Conservation (phyloP, 1,284 basidiomycete genomes). For the Coniferiporia weirii region DNA sequence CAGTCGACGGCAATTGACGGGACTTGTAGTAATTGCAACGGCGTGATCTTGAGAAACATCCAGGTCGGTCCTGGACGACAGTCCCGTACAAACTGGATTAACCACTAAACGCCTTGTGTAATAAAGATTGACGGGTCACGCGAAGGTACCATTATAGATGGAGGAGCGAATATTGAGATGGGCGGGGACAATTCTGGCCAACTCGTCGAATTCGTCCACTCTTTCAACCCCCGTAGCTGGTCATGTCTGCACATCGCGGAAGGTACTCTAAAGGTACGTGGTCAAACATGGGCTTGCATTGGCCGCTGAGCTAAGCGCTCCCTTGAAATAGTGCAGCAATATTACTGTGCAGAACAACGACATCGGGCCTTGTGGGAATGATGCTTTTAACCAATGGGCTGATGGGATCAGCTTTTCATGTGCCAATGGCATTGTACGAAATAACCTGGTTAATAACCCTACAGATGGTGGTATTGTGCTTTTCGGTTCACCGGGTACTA, state of each 20-base stretch:
- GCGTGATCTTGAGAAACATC: constrained; percentile 61
- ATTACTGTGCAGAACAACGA: constrained; percentile 69
- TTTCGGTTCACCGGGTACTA: constrained; percentile 75
- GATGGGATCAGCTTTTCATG: constrained; percentile 83
- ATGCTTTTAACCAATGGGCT: constrained; percentile 69
- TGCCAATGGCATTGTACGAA: constrained; percentile 55
- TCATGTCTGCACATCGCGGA: constrained; percentile 68
- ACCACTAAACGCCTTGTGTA: not conserved
- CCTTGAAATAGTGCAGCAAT: constrained; percentile 45
- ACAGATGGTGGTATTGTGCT: constrained; percentile 83
- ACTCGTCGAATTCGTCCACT: constrained; percentile 64
- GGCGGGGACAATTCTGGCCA: constrained; percentile 65
- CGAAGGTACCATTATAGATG: constrained; percentile 43
- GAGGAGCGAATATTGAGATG: constrained; percentile 75
- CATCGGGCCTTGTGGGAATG: constrained; percentile 69
- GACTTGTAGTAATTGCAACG: constrained; percentile 49
- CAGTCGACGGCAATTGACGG: constrained; percentile 72
- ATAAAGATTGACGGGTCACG: constrained; percentile 64
- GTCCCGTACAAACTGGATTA: not conserved
- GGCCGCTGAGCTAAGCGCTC: not conserved
- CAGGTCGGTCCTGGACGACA: constrained; percentile 41
- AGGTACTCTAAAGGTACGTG: constrained; percentile 42
- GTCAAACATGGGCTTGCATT: not conserved
- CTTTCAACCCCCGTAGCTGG: constrained; percentile 69
- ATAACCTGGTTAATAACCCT: constrained; percentile 68